phyloP scores from a whole-genome alignment of 1,139 yeast genomes.

The Blastobotrys ciferrii region DNA sequence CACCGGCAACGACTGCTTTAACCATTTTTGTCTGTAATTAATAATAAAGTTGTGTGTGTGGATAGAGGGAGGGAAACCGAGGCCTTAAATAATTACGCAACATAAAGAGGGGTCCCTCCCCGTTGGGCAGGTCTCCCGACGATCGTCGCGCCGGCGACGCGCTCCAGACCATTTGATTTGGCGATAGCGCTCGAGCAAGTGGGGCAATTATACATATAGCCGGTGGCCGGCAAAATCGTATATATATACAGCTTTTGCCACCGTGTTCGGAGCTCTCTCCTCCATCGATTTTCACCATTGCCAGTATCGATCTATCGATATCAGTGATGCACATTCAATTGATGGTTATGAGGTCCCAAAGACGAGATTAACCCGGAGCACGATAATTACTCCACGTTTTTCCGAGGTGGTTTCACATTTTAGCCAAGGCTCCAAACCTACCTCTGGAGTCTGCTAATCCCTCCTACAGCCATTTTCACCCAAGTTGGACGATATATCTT shows the following conservation, averaged over 20 bases:
- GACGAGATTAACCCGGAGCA: background rate
- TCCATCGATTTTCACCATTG: too few species aligned
- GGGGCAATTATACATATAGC: background rate
- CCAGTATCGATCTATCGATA: too few species aligned
- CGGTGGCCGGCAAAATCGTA: background rate
- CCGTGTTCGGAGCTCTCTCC: background rate
- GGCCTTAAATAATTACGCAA: background rate
- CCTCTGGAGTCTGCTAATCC: too few species aligned
- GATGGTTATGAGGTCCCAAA: background rate
- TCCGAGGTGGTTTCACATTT: background rate
- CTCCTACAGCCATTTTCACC: too few species aligned
- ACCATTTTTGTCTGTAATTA: conserved; percentile 16
- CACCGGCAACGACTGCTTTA: conserved; percentile 86
- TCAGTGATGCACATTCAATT: too few species aligned
- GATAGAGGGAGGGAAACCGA: background rate
- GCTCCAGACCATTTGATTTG: background rate
- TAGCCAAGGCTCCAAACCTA: too few species aligned
- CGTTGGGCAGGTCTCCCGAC: background rate
- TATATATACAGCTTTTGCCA: background rate
- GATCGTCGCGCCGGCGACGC: conserved; percentile 3
- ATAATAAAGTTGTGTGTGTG: background rate
- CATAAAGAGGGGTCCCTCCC: background rate
- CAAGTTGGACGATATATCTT: too few species aligned
- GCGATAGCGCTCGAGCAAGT: background rate
- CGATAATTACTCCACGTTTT: background rate